Evolutionary conservation across 1,139 yeast genomes (phyloP), one percentile per base, ranked within the genome.

Genomic region (Meyerozyma athensensis): DNA sequence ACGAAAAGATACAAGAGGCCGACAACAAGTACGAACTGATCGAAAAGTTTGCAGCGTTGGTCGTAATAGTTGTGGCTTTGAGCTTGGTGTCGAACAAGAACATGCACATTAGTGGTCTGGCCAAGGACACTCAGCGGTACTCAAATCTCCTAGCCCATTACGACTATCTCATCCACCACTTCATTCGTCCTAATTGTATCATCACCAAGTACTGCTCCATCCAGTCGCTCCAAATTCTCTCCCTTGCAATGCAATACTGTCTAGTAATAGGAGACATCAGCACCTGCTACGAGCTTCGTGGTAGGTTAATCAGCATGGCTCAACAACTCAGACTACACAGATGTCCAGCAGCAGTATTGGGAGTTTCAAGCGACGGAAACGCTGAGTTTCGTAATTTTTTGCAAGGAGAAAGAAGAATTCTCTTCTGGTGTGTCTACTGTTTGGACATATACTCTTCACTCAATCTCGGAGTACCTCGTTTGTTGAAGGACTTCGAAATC

Each of bases 241-340:
- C 86, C 0, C 65, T 89, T 42, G 80, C 92, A 2, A 63, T 83
- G 30, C 77, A 84, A 42, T 86, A 86, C 53, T 81, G 86, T 49
- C 62, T 85, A 33, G 82, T 81, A 26, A 76, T 77, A 7, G 95
- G 95, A 12, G 89, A 85, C 55, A 74, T 80, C 30, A 73, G 79
- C 10, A 80, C 87, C 1, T 74, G 89, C 42, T 87, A 86, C 62
- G 84, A 81, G 41, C 67, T 83, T 33, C 69, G 96, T 43, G 90
- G 92, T 33, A 68, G 82, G 48, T 81, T 84, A 6, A 79, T 83
- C 5, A 80, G 89, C 19, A 84, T 86, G 90, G 83, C 92, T 2
- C 95, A 86, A 52, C 94, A 89, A 48, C 63, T 89, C 39, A 77
- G 96, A 48, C 67, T 89, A 37, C 95, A 87, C 54, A 72, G 95